Evolutionary conservation across 352 stramenopile genomes (phyloP).

Genomic region (Globisporangium recalcitrans): DNA sequence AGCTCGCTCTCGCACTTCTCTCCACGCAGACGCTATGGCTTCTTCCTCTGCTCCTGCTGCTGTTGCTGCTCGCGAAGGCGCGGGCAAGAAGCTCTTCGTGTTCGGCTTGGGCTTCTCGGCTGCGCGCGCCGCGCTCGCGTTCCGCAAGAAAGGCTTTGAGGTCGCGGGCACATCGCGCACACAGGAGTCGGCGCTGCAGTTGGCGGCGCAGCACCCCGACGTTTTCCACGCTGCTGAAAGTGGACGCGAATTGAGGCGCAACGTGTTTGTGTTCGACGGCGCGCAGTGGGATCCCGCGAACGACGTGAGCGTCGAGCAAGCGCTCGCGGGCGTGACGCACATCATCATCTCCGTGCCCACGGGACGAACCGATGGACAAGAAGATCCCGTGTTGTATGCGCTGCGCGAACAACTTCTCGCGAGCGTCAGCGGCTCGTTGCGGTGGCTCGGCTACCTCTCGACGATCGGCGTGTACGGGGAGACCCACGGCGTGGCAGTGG

Average conservation of each 20-base stretch:
- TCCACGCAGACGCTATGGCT: background rate
- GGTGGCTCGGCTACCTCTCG: constrained; percentile 89
- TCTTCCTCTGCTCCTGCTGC: background rate
- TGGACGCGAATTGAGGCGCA: constrained; percentile 20
- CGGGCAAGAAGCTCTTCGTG: constrained; percentile 68
- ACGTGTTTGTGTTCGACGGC: constrained; percentile 83
- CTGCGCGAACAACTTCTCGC: constrained; percentile 37
- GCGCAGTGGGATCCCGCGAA: constrained; percentile 38
- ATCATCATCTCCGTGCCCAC: constrained; percentile 74
- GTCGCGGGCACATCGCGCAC: constrained; percentile 75
- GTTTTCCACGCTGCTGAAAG: constrained; percentile 32
- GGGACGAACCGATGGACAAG: constrained; percentile 31
- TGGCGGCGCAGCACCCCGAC: constrained; percentile 28
- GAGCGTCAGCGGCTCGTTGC: constrained; percentile 37
- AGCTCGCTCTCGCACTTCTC: background rate
- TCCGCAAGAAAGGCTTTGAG: constrained; percentile 51
- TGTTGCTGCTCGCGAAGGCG: too few species aligned
- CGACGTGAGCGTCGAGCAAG: constrained; percentile 30
- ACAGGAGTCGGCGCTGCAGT: constrained; percentile 34
- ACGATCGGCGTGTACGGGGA: constrained; percentile 93
- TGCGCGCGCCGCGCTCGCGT: constrained; percentile 57
- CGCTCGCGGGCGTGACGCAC: constrained; percentile 60
- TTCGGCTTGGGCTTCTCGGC: constrained; percentile 88
- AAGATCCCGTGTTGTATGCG: constrained; percentile 68
- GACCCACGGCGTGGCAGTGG: constrained; percentile 73